Evolutionary conservation across 305 asterid genomes (phyloP).

Genomic region (Fraxinus latifolia): DNA sequence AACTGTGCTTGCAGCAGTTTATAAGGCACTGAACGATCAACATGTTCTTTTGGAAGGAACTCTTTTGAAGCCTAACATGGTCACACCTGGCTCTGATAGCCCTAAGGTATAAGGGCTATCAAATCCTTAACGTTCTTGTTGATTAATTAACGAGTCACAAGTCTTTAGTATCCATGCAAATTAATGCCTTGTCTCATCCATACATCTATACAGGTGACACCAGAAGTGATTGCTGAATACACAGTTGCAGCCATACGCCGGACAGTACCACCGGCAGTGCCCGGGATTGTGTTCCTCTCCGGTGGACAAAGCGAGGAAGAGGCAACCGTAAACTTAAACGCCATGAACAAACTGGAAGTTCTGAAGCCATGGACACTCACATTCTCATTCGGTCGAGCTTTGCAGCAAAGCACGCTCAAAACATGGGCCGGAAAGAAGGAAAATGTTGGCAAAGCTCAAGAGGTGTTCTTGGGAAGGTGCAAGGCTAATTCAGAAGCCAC

Average conservation of each 20-base stretch:
- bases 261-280: constrained; percentile 83
- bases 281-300: constrained; percentile 72
- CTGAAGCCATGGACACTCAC: constrained; percentile 77
- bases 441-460: constrained; percentile 67
- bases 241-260: constrained; percentile 63
- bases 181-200: not conserved
- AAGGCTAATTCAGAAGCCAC: constrained; percentile 75
- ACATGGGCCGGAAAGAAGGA: constrained; percentile 71
- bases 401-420: constrained; percentile 77
- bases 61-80: constrained; percentile 86
- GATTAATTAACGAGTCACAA: not conserved
- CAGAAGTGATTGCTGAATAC: constrained; percentile 69
- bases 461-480: constrained; percentile 60
- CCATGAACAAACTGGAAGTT: constrained; percentile 66
- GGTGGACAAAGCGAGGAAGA: constrained; percentile 91
- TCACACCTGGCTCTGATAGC: constrained; percentile 75
- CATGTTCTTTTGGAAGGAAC: constrained; percentile 89
- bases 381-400: constrained; percentile 77
- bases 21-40: constrained; percentile 75
- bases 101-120: constrained; percentile 46
- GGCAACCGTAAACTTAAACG: constrained; percentile 62
- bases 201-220: constrained; percentile 43
- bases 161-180: not conserved
- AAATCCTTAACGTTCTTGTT: not conserved
- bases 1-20: constrained; percentile 68